These are phyloP conservation scores for Huntiella omanensis DNA, from an alignment of 2,329 filamentous ascomycete genomes.

Conservation along the genomic window DNA sequence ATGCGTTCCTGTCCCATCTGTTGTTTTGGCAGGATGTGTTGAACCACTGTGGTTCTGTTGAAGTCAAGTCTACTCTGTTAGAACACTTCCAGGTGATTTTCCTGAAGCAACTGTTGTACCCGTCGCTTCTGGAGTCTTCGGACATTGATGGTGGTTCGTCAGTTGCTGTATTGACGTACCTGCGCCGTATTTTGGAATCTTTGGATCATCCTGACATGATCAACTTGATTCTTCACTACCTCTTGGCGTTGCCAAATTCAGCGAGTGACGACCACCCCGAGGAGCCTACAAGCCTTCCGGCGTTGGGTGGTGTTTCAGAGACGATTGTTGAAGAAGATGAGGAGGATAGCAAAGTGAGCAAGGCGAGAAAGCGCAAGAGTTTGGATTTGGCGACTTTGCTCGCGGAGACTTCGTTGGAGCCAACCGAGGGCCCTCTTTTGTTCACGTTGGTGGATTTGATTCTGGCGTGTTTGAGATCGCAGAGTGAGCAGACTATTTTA, in stretches of 20 bases:
- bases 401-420: constrained; percentile 39
- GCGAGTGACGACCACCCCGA: constrained; percentile 30
- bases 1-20: constrained; percentile 86
- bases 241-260: constrained; percentile 45
- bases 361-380: constrained; percentile 67
- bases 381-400: constrained; percentile 70
- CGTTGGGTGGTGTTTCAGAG: not conserved
- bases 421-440: constrained; percentile 54
- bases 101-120: constrained; percentile 86
- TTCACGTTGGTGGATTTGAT: constrained; percentile 91
- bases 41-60: constrained; percentile 79
- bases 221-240: constrained; percentile 79
- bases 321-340: constrained; percentile 5
- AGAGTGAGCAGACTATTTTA: constrained; percentile 73
- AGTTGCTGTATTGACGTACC: constrained; percentile 83
- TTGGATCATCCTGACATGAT: constrained; percentile 89
- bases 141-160: constrained; percentile 94
- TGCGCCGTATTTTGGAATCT: constrained; percentile 75
- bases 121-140: constrained; percentile 86
- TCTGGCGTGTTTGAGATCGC: constrained; percentile 64
- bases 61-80: constrained; percentile 80
- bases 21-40: constrained; percentile 97
- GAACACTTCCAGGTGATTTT: constrained; percentile 98
- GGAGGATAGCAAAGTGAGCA: constrained; percentile 34
- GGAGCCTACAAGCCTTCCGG: not conserved